Evolutionary conservation across 2,329 filamentous ascomycete species (phyloP).

Genomic region (Colletotrichum sp.): DNA sequence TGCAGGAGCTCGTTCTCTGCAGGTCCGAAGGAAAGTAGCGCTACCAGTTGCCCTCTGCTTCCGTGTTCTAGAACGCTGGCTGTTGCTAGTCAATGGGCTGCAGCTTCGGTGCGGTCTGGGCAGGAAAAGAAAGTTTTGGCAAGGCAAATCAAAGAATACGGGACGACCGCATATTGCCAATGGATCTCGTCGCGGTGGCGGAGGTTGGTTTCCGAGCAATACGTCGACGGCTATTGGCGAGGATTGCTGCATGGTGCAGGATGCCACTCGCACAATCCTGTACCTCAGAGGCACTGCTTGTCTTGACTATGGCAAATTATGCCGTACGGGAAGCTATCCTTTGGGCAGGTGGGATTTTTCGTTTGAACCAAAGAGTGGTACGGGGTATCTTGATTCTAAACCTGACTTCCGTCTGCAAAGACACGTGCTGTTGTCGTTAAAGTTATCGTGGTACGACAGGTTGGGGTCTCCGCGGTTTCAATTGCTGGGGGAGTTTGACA

Average conservation of each 20-base stretch:
- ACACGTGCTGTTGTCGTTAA: background rate
- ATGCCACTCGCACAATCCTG: background rate
- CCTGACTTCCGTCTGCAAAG: background rate
- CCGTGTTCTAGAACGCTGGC: background rate
- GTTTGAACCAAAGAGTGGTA: background rate
- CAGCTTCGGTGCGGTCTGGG: background rate
- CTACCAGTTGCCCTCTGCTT: background rate
- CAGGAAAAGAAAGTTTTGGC: background rate
- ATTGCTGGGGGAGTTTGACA: background rate
- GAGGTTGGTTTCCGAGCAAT: background rate
- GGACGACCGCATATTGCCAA: background rate
- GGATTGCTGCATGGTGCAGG: background rate
- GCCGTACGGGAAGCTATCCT: background rate
- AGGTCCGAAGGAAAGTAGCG: background rate
- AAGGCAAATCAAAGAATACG: background rate
- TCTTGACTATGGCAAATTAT: background rate
- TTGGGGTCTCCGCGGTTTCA: background rate
- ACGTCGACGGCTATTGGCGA: background rate
- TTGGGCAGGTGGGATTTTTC: background rate
- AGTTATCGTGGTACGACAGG: background rate
- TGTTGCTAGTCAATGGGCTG: background rate
- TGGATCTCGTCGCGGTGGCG: background rate
- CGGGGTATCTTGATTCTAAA: accelerated
- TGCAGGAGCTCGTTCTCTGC: background rate
- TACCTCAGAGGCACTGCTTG: background rate